Conservation (phyloP, 2,329 filamentous ascomycete species). For the Tolypocladium tropicale region DNA sequence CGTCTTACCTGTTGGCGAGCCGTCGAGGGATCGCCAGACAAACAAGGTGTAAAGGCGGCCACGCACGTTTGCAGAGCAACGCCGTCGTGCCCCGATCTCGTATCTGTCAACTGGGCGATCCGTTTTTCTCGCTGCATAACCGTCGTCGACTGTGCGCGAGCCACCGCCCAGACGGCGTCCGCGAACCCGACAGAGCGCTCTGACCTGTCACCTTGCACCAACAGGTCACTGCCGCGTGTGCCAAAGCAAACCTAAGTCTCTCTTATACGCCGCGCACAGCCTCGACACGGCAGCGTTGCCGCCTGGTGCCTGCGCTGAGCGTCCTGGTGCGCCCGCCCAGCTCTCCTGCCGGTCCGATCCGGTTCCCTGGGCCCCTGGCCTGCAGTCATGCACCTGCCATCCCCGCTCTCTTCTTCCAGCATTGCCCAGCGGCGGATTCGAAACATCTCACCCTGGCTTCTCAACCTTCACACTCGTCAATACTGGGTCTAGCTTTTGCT, state of each 20-base stretch:
- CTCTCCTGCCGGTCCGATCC: not conserved
- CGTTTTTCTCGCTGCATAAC: not conserved
- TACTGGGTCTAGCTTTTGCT: constrained; percentile 1
- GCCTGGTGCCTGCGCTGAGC: not conserved
- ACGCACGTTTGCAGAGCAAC: not conserved
- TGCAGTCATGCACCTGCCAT: constrained; percentile 4
- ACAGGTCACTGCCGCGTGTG: not conserved
- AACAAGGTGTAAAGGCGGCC: not conserved
- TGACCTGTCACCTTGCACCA: not conserved
- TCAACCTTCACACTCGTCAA: constrained; percentile 1
- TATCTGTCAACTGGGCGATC: not conserved
- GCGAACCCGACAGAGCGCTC: not conserved
- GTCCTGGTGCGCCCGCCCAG: not conserved
- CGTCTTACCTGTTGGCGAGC: not conserved
- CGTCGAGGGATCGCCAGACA: not conserved
- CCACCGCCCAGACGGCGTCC: not conserved
- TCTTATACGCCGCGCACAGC: no score
- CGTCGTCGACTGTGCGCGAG: not conserved
- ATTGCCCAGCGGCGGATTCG: constrained; percentile 8
- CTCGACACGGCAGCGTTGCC: not conserved
- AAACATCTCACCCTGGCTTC: constrained; percentile 6
- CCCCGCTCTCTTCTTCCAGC: constrained; percentile 6
- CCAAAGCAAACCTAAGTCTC: no score
- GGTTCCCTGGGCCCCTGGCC: not conserved
- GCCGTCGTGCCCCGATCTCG: not conserved